Evolutionary conservation across 345 rosid genomes (phyloP).

Genomic region (Camelina neglecta): DNA sequence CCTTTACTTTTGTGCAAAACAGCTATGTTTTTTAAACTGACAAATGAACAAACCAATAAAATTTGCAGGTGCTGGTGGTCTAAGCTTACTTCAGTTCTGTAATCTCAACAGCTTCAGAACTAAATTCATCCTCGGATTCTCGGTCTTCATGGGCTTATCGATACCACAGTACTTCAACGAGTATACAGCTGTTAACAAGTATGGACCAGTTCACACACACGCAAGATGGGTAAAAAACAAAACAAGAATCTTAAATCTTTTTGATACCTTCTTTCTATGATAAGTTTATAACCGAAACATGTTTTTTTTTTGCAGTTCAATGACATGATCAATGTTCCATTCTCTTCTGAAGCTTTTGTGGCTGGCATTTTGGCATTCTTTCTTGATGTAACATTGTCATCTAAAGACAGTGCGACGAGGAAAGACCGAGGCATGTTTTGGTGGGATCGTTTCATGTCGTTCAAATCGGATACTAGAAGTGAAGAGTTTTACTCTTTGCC

Average conservation of each 20-base stretch:
- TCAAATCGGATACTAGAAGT: slow-evolving; percentile 87
- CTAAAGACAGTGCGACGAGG: slow-evolving; percentile 60
- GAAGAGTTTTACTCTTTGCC: slow-evolving; percentile 95
- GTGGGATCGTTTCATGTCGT: slow-evolving; percentile 90
- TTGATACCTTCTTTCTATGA: not conserved
- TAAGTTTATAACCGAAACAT: slow-evolving; percentile 1
- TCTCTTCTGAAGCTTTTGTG: slow-evolving; percentile 84
- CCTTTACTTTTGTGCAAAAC: not conserved
- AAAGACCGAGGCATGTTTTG: slow-evolving; percentile 88
- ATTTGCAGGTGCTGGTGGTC: slow-evolving; percentile 69
- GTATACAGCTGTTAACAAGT: slow-evolving; percentile 57
- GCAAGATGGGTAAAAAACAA: slow-evolving; percentile 66
- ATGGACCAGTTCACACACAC: slow-evolving; percentile 64
- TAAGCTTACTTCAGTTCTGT: slow-evolving; percentile 85
- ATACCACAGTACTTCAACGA: slow-evolving; percentile 89
- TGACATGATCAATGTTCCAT: slow-evolving; percentile 94
- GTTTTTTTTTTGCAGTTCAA: slow-evolving; percentile 67
- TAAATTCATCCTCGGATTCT: slow-evolving; percentile 78
- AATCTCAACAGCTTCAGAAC: slow-evolving; percentile 85
- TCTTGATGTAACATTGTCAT: slow-evolving; percentile 67
- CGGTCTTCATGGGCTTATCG: slow-evolving; percentile 84
- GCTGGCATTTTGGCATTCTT: slow-evolving; percentile 76
- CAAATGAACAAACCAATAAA: not conserved
- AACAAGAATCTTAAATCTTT: not conserved
- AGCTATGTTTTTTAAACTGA: not conserved